Percentiles rank a stretch among this genome's conserved stretches.
phyloP scores from a whole-genome alignment of 257 asterid species.

The Scutellaria barbata region DNA sequence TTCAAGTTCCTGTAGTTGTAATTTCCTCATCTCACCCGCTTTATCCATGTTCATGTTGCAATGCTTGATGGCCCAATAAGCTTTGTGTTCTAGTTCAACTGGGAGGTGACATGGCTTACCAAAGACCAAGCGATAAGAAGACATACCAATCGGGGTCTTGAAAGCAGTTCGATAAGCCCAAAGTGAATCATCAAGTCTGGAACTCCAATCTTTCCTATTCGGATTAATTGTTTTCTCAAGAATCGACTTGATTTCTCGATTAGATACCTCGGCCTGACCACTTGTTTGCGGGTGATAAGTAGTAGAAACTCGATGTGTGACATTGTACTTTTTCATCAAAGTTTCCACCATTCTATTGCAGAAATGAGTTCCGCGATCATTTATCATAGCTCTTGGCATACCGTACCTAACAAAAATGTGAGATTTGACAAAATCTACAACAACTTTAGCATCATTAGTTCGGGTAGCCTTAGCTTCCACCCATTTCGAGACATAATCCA shows the following conservation, averaged over 20 bases:
- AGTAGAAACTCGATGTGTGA: not conserved
- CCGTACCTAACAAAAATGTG: not conserved
- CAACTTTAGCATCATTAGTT: slow-evolving; percentile 17
- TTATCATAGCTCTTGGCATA: not conserved
- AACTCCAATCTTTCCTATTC: slow-evolving; percentile 17
- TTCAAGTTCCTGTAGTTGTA: too few relatives aligned
- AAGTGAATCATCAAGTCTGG: not conserved
- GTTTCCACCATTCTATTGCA: not conserved
- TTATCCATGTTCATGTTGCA: too few relatives aligned
- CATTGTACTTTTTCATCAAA: not conserved
- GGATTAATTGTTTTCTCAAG: slow-evolving; percentile 12
- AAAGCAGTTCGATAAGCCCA: not conserved
- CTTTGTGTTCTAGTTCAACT: not conserved
- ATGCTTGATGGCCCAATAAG: too few relatives aligned
- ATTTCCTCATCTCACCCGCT: too few relatives aligned
- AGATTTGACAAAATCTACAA: not conserved
- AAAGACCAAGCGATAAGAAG: not conserved
- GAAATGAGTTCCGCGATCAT: slow-evolving; percentile 5
- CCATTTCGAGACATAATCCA: not conserved
- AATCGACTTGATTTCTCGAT: not conserved
- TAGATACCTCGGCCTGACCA: not conserved
- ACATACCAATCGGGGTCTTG: not conserved
- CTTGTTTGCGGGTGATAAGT: slow-evolving; percentile 1
- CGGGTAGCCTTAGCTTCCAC: too few relatives aligned
- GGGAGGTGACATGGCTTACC: slow-evolving; percentile 1